These are phyloP conservation scores for Quercus cerris DNA, from an alignment of 306 rosid species.

Conservation along the genomic window DNA sequence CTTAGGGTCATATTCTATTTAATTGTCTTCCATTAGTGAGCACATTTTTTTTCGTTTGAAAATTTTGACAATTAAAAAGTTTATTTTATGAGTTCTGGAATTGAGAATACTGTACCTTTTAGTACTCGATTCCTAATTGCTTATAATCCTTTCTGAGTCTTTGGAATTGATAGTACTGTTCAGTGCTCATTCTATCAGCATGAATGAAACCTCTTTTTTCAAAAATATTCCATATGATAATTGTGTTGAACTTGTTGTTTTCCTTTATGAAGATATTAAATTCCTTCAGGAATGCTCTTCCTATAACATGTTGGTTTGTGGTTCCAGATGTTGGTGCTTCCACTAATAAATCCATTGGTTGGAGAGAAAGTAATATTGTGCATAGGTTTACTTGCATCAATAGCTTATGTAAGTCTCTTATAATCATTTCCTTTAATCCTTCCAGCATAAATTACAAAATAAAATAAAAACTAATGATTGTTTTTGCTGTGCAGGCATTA, in stretches of 20 bases:
- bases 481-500: slow-evolving; percentile 51
- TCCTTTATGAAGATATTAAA: not conserved
- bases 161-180: not conserved
- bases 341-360: slow-evolving; percentile 70
- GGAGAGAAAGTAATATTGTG: slow-evolving; percentile 79
- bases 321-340: slow-evolving; percentile 67
- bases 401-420: slow-evolving; percentile 66
- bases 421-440: not conserved
- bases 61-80: not conserved
- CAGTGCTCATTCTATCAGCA: not conserved
- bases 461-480: slow-evolving; percentile 1
- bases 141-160: not conserved
- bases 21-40: no score
- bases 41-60: no score
- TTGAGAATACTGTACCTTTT: no score
- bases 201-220: not conserved
- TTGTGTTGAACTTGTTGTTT: not conserved
- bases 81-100: not conserved
- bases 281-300: not conserved
- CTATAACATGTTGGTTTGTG: slow-evolving; percentile 1
- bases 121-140: no score
- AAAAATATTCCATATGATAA: not conserved
- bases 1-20: not conserved
- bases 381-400: slow-evolving; percentile 63
- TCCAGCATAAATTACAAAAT: not conserved